These are phyloP conservation scores for Cadophora sp. DNA, from an alignment of 2,329 filamentous ascomycete genomes.

Conservation along the genomic window DNA sequence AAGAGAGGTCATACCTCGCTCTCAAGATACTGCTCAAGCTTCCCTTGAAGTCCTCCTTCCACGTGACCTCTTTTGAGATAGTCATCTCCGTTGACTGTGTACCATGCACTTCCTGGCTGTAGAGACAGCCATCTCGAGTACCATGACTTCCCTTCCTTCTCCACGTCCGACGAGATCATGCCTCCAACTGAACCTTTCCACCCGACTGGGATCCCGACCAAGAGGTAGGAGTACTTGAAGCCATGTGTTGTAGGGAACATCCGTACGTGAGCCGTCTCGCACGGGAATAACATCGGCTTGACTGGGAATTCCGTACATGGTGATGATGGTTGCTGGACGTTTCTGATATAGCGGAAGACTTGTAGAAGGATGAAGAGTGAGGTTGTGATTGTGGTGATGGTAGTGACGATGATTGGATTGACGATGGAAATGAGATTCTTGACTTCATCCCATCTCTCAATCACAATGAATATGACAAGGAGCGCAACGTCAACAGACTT, in stretches of 20 bases:
- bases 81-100: conserved; percentile 63
- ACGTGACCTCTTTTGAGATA: conserved; percentile 63
- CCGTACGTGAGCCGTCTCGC: conserved; percentile 68
- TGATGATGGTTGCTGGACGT: conserved; percentile 24
- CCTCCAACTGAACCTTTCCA: conserved; percentile 61
- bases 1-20: conserved; percentile 54
- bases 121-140: conserved; percentile 42
- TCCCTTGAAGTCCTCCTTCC: conserved; percentile 63
- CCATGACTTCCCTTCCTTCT: conserved; percentile 38
- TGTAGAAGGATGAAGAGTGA: conserved; percentile 31
- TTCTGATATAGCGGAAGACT: conserved; percentile 31
- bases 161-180: conserved; percentile 57
- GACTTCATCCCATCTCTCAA: conserved; percentile 23
- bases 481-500: conserved; percentile 16
- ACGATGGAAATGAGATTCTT: conserved; percentile 19
- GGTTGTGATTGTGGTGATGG: conserved; percentile 4
- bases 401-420: conserved; percentile 24
- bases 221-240: conserved; percentile 75
- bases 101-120: conserved; percentile 50
- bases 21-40: conserved; percentile 65
- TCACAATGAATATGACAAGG: conserved; percentile 18
- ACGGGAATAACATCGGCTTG: conserved; percentile 65
- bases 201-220: conserved; percentile 71
- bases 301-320: conserved; percentile 24
- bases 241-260: conserved; percentile 71